A percentile compares a stretch with the other conserved stretches of the same genome.
These are phyloP conservation scores for Raddia guianensis DNA, from an alignment of 176 grass and related monocot genomes.

Conservation along the genomic window DNA sequence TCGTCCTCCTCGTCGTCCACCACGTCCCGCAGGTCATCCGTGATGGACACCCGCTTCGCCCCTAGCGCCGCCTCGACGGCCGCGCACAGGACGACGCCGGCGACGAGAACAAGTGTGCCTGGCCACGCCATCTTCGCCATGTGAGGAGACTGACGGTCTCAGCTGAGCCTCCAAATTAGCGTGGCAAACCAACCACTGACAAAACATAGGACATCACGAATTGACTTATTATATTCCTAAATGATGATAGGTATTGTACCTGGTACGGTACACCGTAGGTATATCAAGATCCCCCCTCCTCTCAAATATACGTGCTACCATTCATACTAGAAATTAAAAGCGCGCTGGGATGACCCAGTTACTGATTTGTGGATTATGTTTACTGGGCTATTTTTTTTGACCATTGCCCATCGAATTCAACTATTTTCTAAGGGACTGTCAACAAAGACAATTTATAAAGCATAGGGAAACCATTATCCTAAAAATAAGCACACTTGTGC, in stretches of 20 bases:
- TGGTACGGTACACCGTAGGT: neutral
- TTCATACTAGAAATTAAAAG: no score
- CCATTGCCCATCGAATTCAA: no score
- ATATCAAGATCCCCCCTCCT: no score
- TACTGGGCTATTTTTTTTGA: no score
- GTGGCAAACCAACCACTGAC: conserved; percentile 31
- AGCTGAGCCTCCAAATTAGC: neutral
- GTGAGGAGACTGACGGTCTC: neutral
- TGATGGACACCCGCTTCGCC: conserved; percentile 57
- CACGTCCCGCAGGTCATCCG: conserved; percentile 87
- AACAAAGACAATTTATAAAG: no score
- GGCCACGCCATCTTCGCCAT: conserved; percentile 26
- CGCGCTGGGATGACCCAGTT: no score
- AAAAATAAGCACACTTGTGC: no score
- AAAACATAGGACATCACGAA: neutral
- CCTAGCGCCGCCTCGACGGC: conserved; percentile 31
- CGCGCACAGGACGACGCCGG: conserved; percentile 35
- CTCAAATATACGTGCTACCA: no score
- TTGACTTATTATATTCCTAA: neutral
- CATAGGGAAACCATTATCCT: no score
- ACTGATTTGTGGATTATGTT: no score
- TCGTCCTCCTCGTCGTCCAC: conserved; percentile 89
- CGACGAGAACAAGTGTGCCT: neutral
- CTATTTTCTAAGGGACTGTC: no score
- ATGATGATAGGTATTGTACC: neutral